Conservation (phyloP, 768 basidiomycete species). For the Collybiopsis confluens region DNA sequence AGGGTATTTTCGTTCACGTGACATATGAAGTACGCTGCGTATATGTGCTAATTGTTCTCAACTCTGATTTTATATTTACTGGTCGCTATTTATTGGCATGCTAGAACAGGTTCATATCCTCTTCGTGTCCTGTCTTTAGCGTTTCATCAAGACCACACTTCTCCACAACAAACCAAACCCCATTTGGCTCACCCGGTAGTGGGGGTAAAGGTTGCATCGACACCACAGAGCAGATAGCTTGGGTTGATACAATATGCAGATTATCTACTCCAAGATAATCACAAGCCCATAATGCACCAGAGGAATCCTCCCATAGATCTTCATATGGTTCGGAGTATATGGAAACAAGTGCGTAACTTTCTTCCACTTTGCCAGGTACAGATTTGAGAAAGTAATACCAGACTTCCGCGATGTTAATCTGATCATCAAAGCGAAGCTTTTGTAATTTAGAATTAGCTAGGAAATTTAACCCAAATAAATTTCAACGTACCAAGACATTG, state of each 20-base stretch:
- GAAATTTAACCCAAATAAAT: background rate
- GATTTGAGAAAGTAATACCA: constrained; percentile 19
- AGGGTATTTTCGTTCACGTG: no score
- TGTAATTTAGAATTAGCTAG: no score
- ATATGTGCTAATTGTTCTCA: no score
- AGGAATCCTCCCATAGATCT: background rate
- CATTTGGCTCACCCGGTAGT: constrained; percentile 15
- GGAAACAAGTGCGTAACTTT: background rate
- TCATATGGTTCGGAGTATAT: background rate
- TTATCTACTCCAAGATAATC: background rate
- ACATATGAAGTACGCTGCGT: no score
- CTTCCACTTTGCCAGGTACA: background rate
- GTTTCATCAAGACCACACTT: background rate
- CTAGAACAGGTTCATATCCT: no score
- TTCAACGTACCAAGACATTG: constrained; percentile 17
- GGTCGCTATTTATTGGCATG: no score
- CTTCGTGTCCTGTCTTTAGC: no score
- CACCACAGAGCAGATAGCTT: constrained; percentile 24
- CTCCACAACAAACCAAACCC: constrained; percentile 11
- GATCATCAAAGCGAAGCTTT: constrained; percentile 15
- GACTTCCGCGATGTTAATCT: background rate
- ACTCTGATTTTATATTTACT: no score
- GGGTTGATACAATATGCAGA: constrained; percentile 15
- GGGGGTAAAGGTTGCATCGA: constrained; percentile 21
- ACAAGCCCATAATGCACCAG: constrained; percentile 15